These are phyloP conservation scores for Hypoxylon crocopeplum DNA, from an alignment of 495 filamentous ascomycete genomes.

Conservation along the genomic window DNA sequence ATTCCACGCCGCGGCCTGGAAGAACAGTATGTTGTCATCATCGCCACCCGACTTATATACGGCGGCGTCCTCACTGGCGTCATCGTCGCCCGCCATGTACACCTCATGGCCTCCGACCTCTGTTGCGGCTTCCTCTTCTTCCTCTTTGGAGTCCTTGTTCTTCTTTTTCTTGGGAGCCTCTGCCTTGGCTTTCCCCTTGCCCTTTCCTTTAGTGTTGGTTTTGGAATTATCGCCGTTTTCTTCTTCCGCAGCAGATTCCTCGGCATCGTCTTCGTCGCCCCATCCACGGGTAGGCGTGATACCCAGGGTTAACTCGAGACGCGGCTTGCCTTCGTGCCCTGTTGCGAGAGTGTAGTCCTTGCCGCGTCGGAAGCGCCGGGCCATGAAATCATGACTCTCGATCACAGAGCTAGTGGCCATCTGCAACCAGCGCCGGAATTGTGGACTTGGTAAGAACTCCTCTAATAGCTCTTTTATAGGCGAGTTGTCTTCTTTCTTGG, in stretches of 20 bases:
- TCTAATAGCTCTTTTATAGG: slow-evolving; percentile 80
- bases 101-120: slow-evolving; percentile 88
- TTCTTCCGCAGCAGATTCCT: slow-evolving; percentile 50
- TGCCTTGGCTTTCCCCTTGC: slow-evolving; percentile 33
- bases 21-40: slow-evolving; percentile 91
- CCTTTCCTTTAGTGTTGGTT: too few species aligned
- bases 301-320: slow-evolving; percentile 84
- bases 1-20: slow-evolving; percentile 88
- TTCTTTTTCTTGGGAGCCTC: slow-evolving; percentile 44
- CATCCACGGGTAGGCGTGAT: slow-evolving; percentile 84
- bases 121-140: slow-evolving; percentile 43
- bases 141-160: slow-evolving; percentile 27
- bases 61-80: slow-evolving; percentile 76
- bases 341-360: slow-evolving; percentile 93
- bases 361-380: slow-evolving; percentile 83
- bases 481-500: slow-evolving; percentile 40
- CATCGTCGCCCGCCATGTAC: slow-evolving; percentile 89
- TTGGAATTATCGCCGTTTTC: slow-evolving; percentile 32
- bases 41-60: slow-evolving; percentile 83
- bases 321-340: slow-evolving; percentile 77
- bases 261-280: slow-evolving; percentile 72
- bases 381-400: slow-evolving; percentile 71
- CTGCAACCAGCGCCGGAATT: slow-evolving; percentile 90
- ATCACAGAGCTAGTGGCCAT: slow-evolving; percentile 76
- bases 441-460: slow-evolving; percentile 77